Percentiles rank a stretch among this genome's conserved stretches.
Evolutionary conservation across 2,329 filamentous ascomycete species (phyloP).

Genomic region (Penicillium digitatum): DNA sequence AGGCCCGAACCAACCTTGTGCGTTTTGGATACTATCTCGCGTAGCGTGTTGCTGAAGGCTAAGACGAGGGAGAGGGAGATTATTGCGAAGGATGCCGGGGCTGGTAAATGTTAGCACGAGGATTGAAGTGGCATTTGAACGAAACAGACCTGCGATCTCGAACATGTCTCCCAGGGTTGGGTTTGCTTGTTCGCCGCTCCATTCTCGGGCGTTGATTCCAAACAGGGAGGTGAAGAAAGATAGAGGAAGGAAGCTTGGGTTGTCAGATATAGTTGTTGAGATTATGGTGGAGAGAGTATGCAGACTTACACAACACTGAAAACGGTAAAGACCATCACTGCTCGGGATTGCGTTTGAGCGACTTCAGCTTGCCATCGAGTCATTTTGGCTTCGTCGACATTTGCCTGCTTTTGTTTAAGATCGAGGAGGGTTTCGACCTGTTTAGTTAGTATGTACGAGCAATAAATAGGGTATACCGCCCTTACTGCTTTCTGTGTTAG

Average conservation of each 20-base stretch:
- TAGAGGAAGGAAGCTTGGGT: slow-evolving; percentile 52
- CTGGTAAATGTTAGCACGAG: slow-evolving; percentile 9
- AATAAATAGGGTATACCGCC: not conserved
- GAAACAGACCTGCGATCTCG: slow-evolving; percentile 27
- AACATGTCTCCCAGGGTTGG: slow-evolving; percentile 31
- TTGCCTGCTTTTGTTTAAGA: slow-evolving; percentile 64
- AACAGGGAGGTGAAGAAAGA: slow-evolving; percentile 64
- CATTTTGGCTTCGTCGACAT: slow-evolving; percentile 62
- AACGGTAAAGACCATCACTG: slow-evolving; percentile 56
- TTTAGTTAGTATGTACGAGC: not conserved
- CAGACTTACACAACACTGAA: slow-evolving; percentile 57
- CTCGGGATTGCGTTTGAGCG: slow-evolving; percentile 58
- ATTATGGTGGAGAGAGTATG: not conserved
- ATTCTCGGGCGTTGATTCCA: slow-evolving; percentile 62
- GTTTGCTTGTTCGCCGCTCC: slow-evolving; percentile 49
- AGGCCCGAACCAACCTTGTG: slow-evolving; percentile 25
- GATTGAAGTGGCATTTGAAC: not conserved
- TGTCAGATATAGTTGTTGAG: not conserved
- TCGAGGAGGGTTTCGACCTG: slow-evolving; percentile 62
- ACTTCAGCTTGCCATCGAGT: slow-evolving; percentile 61
- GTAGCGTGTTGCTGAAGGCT: slow-evolving; percentile 49
- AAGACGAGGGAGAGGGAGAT: slow-evolving; percentile 52
- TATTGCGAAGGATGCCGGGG: slow-evolving; percentile 48
- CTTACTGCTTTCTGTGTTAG: slow-evolving; percentile 55
- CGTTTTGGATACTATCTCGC: slow-evolving; percentile 22